These are phyloP conservation scores for Mycena olivaceomarginata DNA, from an alignment of 768 basidiomycete genomes.

Conservation along the genomic window DNA sequence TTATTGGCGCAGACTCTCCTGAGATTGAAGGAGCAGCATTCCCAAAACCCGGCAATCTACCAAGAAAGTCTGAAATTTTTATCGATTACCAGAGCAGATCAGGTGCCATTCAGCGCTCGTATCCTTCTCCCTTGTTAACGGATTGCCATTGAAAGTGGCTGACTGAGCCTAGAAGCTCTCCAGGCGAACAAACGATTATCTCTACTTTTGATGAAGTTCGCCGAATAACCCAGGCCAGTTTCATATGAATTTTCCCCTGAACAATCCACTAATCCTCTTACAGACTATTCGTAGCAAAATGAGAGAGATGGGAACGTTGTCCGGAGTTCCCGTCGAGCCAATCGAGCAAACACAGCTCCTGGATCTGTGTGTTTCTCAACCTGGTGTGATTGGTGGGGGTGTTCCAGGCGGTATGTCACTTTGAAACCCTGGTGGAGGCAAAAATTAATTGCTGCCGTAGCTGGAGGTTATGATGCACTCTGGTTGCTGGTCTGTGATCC, in stretches of 20 bases:
- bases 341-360: conserved; percentile 89
- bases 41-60: conserved; percentile 70
- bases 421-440: not conserved
- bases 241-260: not conserved
- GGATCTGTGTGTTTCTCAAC: conserved; percentile 82
- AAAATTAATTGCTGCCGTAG: conserved; percentile 61
- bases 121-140: conserved; percentile 9
- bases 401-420: conserved; percentile 92
- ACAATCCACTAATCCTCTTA: conserved; percentile 18
- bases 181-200: conserved; percentile 65
- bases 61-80: conserved; percentile 76
- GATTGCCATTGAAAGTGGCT: conserved; percentile 67
- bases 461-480: conserved; percentile 97
- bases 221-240: conserved; percentile 73
- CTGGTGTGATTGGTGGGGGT: conserved; percentile 95
- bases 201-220: conserved; percentile 77
- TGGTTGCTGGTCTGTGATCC: conserved; percentile 92
- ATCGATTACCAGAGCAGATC: conserved; percentile 74
- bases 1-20: conserved; percentile 72
- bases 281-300: conserved; percentile 88
- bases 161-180: conserved; percentile 72
- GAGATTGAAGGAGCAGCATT: conserved; percentile 69
- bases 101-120: conserved; percentile 59
- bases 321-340: conserved; percentile 94
- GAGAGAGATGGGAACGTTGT: conserved; percentile 87